These are phyloP conservation scores for Neocatenulostroma microsporum DNA, from an alignment of 2,329 filamentous ascomycete species.

Conservation along the genomic window DNA sequence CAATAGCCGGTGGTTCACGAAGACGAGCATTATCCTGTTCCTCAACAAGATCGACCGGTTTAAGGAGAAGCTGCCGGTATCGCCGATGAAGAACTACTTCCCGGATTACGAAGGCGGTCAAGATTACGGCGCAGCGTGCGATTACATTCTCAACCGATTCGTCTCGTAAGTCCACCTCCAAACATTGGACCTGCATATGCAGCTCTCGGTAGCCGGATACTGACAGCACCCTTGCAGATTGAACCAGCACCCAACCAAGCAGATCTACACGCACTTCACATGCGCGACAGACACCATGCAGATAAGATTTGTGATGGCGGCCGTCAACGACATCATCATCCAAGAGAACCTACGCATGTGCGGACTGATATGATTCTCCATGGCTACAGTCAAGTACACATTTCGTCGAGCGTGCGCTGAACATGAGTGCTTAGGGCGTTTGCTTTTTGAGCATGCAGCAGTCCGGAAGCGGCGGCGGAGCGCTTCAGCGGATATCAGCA, in stretches of 20 bases:
- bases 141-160: constrained; percentile 98
- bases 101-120: constrained; percentile 82
- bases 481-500: too few relatives aligned
- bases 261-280: constrained; percentile 99
- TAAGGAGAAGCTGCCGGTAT: constrained; percentile 66
- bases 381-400: not conserved
- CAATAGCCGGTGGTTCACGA: constrained; percentile 65
- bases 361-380: constrained; percentile 76
- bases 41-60: constrained; percentile 69
- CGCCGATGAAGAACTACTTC: constrained; percentile 70
- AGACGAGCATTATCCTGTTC: constrained; percentile 65
- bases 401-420: not conserved
- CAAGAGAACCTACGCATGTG: constrained; percentile 97
- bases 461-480: too few relatives aligned
- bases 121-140: constrained; percentile 90
- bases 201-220: constrained; percentile 5
- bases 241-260: constrained; percentile 98
- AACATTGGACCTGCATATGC: not conserved
- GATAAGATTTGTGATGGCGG: constrained; percentile 99
- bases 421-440: too few relatives aligned
- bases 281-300: constrained; percentile 98
- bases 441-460: too few relatives aligned
- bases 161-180: constrained; percentile 44
- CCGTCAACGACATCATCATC: constrained; percentile 99
- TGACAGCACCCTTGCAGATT: constrained; percentile 39